Evolutionary conservation across 805 yeast species (phyloP), one percentile per base, ranked within the genome.

Genomic region (Candida arabinofermentans): DNA sequence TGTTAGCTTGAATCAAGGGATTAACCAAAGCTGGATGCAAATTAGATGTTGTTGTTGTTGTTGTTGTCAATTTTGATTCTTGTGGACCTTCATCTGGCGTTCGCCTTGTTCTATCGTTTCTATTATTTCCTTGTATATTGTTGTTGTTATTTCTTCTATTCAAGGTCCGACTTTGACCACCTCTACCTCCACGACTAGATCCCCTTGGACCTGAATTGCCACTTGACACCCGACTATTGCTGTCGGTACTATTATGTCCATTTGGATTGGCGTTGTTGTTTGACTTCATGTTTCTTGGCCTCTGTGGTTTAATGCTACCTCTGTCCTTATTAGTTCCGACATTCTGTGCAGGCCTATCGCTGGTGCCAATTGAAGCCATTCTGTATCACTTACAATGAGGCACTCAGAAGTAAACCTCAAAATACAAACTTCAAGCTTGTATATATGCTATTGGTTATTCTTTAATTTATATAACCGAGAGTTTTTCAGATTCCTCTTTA

Each of bases 301-400:
- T 32, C 5, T 17, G 12, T 10, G 24, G 19, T 10, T 21, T 33
- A 12, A 22, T 5, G 16, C 22, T 33, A 14, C 17, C 24, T 12
- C 26, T 22, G 7, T 33, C 35, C 35, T 33, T 33, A 17, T 13
- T 33, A 33, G 19, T 33, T n/a, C 35, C 35, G 5, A 21, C 26
- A 19, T 43, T 42, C 24, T 57, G 61, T 18, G 51, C 54, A 4
- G 35, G 23, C 27, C 51, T 55, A n/a, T 38, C 44, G 35, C 37
- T 41, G 1, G 54, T 37, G 33, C 47, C 43, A 14, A 40, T 14
- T 22, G 34, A n/a, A 19, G 36, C 43, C 38, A 40, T 40, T n/a
- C n/a, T n/a, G n/a, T n/a, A n/a, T n/a, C n/a, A n/a, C n/a, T n/a
- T n/a, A n/a, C n/a, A n/a, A n/a, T n/a, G n/a, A n/a, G n/a, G n/a